A percentile compares a stretch with the other conserved stretches of the same genome.
Evolutionary conservation across 116 monocot species (phyloP).

Genomic region (Papilionanthe hybrid): DNA sequence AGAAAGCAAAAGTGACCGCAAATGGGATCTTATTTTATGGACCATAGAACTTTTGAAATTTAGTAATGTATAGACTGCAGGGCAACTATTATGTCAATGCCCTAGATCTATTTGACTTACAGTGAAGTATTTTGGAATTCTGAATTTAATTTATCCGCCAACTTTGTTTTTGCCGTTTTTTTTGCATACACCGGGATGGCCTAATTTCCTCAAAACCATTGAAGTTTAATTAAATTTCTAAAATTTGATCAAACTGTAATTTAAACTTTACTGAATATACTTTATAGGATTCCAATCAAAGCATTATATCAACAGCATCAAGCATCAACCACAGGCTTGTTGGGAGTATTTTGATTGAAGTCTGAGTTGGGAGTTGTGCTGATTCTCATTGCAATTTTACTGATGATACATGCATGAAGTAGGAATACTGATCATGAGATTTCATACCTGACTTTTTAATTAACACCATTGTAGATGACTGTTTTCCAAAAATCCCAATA

Average conservation of each 20-base stretch:
- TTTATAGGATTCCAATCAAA: background rate
- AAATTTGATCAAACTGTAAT: background rate
- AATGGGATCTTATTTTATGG: background rate
- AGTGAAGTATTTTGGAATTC: background rate
- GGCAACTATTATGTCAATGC: background rate
- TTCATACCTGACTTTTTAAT: background rate
- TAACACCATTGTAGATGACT: background rate
- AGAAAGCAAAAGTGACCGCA: too few species aligned
- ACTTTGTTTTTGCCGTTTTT: background rate
- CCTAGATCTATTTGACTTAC: background rate
- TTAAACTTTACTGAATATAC: background rate
- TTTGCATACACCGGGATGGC: background rate
- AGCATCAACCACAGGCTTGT: background rate
- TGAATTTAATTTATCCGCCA: background rate
- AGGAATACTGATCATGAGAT: background rate
- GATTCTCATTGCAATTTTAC: background rate
- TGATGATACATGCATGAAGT: background rate
- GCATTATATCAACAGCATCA: background rate
- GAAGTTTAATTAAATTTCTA: background rate
- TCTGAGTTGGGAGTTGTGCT: background rate
- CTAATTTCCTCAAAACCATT: background rate
- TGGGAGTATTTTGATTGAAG: background rate
- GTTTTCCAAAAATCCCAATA: too few species aligned
- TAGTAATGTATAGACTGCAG: background rate
- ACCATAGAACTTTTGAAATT: background rate